Evolutionary conservation across 1,139 yeast species (phyloP), one percentile per base, ranked within the genome.

Genomic region (Blastobotrys illinoisensis): DNA sequence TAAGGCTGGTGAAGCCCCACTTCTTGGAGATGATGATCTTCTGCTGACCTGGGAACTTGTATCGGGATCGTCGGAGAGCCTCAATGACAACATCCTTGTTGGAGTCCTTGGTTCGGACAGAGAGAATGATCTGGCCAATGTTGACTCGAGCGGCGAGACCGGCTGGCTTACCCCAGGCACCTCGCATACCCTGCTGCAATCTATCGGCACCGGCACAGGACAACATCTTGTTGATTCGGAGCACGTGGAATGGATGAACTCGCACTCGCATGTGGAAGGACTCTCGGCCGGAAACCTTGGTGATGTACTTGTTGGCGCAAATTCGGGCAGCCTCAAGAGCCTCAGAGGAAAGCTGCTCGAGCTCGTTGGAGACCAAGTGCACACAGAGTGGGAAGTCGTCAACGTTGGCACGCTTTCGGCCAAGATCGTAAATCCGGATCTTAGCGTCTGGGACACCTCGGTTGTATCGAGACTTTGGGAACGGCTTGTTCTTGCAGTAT

Each of bases 181-280:
- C 96, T 88, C 99, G 91, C 99, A 93, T 93, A 89, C 99, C 99
- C 83, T 95, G 98, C 84, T 93, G 99, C 81, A 93, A 86, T 88
- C 99, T 89, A 91, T 93, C 99, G 77, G 99, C 99, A 88, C 99
- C 99, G 82, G 99, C 99, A 85, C 99, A 93, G 74, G 99, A 93
- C 96, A 93, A 89, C 99, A 93, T 93, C 88, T 93, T 93, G 93
- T 93, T 93, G 85, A 93, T 93, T 83, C 99, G 88, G 79, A 93
- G 87, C 70, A 95, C 99, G 85, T 93, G 99, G 98, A 88, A 95
- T 72, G 99, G 99, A 81, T 93, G 99, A 74, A 91, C 99, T 83
- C 99, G 91, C 79, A 93, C 90, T 83, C 99, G 90, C 85, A 93
- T 85, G 85, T 93, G 99, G 98, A 93, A 93, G 71, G 98, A 83